Evolutionary conservation across 768 basidiomycete genomes (phyloP).

Genomic region (Suillus americanus): DNA sequence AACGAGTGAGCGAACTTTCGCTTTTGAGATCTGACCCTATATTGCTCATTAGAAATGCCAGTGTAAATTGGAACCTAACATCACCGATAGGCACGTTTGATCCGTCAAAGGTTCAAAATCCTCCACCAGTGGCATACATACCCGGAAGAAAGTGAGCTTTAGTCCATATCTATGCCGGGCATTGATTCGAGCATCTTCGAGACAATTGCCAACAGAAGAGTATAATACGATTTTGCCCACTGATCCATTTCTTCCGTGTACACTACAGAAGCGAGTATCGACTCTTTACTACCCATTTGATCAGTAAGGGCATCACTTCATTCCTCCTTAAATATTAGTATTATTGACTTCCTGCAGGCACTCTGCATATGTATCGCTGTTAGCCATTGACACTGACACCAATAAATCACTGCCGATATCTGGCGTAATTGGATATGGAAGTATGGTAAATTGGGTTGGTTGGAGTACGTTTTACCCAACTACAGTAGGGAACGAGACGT

Average conservation of each 20-base stretch:
- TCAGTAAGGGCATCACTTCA: background rate
- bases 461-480: background rate
- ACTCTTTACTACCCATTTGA: constrained; percentile 9
- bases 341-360: background rate
- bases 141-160: constrained; percentile 1
- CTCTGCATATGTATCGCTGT: constrained; percentile 2
- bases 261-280: constrained; percentile 1
- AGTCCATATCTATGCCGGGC: background rate
- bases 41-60: constrained; percentile 4
- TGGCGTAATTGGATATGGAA: constrained; percentile 7
- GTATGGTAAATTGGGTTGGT: constrained; percentile 4
- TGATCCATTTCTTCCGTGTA: constrained; percentile 10
- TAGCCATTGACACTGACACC: constrained; percentile 9
- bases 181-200: background rate
- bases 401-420: constrained; percentile 5
- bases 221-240: background rate
- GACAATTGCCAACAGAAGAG: constrained; percentile 2
- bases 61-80: constrained; percentile 8
- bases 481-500: background rate
- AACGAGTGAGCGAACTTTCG: background rate
- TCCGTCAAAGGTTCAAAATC: background rate
- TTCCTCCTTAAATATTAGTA: too few relatives aligned
- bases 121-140: constrained; percentile 5
- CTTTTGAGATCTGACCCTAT: background rate
- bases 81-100: constrained; percentile 4